A percentile compares a stretch with the other conserved stretches of the same genome.
phyloP scores from a whole-genome alignment of 1,284 basidiomycete genomes.

The Apiotrichum sp. region DNA sequence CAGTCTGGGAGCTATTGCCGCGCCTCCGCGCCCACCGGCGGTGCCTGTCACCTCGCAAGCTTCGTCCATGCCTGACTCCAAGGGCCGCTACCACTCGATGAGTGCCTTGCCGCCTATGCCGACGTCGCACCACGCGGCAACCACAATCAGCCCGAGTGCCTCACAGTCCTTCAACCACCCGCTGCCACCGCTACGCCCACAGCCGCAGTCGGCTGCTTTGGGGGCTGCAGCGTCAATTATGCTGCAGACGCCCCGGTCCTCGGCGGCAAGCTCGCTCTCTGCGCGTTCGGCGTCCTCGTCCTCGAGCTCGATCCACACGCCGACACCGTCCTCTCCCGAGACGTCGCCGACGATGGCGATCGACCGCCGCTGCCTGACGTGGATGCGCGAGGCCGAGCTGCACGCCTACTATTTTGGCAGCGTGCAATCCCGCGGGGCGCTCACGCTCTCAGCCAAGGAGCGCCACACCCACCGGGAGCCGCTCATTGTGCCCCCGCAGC shows the following conservation, averaged over 20 bases:
- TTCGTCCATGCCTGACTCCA: too few relatives aligned
- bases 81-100: too few relatives aligned
- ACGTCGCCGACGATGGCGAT: conserved; percentile 1
- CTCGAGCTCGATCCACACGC: neutral
- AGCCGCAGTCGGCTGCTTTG: too few relatives aligned
- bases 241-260: neutral
- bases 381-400: conserved; percentile 17
- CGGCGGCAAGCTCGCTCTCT: neutral
- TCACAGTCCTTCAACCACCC: too few relatives aligned
- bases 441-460: conserved; percentile 1
- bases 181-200: too few relatives aligned
- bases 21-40: too few relatives aligned
- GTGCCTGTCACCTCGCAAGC: too few relatives aligned
- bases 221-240: too few relatives aligned
- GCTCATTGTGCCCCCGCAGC: neutral
- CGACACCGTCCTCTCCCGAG: neutral
- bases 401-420: conserved; percentile 12
- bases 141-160: too few relatives aligned
- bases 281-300: neutral
- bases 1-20: too few relatives aligned
- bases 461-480: neutral
- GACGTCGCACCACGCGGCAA: too few relatives aligned
- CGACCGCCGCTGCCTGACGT: conserved; percentile 14
- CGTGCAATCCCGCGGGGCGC: conserved; percentile 3
- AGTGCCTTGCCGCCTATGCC: too few relatives aligned